These are phyloP conservation scores for Kwoniella newhampshirensis DNA, from an alignment of 768 basidiomycete species.

Conservation along the genomic window DNA sequence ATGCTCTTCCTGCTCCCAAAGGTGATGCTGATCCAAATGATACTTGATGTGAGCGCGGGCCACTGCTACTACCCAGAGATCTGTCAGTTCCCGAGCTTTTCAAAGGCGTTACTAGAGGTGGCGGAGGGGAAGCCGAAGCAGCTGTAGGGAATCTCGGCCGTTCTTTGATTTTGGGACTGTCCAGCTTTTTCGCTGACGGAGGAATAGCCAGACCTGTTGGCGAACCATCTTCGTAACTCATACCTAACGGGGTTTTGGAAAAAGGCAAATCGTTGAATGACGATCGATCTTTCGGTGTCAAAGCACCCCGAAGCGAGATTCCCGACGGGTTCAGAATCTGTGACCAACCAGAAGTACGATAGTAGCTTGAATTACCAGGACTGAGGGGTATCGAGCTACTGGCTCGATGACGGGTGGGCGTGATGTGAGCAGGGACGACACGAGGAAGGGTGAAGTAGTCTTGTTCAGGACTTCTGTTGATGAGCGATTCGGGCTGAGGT, in stretches of 20 bases:
- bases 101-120: slow-evolving; percentile 16
- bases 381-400: slow-evolving; percentile 12
- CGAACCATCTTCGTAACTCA: slow-evolving; percentile 18
- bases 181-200: not conserved
- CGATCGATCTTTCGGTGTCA: slow-evolving; percentile 20
- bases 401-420: slow-evolving; percentile 8
- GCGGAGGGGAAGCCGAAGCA: slow-evolving; percentile 5
- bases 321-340: slow-evolving; percentile 39
- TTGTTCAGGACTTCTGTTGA: slow-evolving; percentile 32
- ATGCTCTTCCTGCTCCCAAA: not conserved
- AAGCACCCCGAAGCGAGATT: slow-evolving; percentile 23
- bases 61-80: slow-evolving; percentile 10
- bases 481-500: slow-evolving; percentile 14
- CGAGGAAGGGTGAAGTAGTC: slow-evolving; percentile 46
- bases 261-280: slow-evolving; percentile 18
- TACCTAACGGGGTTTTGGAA: slow-evolving; percentile 10
- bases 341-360: slow-evolving; percentile 37
- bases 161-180: slow-evolving; percentile 10
- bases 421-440: slow-evolving; percentile 10
- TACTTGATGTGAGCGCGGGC: slow-evolving; percentile 9
- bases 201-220: slow-evolving; percentile 18
- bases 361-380: slow-evolving; percentile 10
- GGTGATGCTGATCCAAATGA: slow-evolving; percentile 19
- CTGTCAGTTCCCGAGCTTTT: slow-evolving; percentile 11
- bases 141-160: not conserved